Percentiles rank a stretch among this genome's conserved stretches.
phyloP scores from a whole-genome alignment of 1,139 yeast species.

The Yamadazyma taylorii region DNA sequence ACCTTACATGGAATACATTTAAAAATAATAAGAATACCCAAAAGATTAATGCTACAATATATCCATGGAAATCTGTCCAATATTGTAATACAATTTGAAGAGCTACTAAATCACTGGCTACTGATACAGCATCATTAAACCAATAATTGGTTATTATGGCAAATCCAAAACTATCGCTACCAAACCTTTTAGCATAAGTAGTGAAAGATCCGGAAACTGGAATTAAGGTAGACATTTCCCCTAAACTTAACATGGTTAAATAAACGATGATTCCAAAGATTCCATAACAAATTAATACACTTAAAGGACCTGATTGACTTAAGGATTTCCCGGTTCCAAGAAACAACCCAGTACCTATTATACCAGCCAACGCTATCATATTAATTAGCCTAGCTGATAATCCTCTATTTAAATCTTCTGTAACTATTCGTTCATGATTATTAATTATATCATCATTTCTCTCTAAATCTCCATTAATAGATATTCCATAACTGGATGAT shows the following conservation, averaged over 20 bases:
- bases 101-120: constrained; percentile 63
- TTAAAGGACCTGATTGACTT: constrained; percentile 63
- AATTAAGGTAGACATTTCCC: constrained; percentile 63
- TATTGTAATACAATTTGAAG: constrained; percentile 57
- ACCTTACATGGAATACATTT: constrained; percentile 53
- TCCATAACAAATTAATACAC: constrained; percentile 56
- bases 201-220: constrained; percentile 67
- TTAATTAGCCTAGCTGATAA: constrained; percentile 54
- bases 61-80: constrained; percentile 63
- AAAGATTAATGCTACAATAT: constrained; percentile 56
- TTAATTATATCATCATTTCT: neutral
- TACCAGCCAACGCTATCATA: constrained; percentile 68
- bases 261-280: constrained; percentile 61
- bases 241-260: constrained; percentile 58
- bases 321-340: constrained; percentile 64
- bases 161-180: constrained; percentile 62
- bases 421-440: constrained; percentile 8
- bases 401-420: constrained; percentile 41
- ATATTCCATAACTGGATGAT: neutral
- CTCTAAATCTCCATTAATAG: neutral
- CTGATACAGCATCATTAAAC: constrained; percentile 64
- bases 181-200: constrained; percentile 58
- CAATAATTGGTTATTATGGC: constrained; percentile 63
- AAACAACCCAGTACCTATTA: constrained; percentile 68
- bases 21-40: constrained; percentile 55